Conservation (phyloP, 345 rosid species). For the Luvunga scandens region DNA sequence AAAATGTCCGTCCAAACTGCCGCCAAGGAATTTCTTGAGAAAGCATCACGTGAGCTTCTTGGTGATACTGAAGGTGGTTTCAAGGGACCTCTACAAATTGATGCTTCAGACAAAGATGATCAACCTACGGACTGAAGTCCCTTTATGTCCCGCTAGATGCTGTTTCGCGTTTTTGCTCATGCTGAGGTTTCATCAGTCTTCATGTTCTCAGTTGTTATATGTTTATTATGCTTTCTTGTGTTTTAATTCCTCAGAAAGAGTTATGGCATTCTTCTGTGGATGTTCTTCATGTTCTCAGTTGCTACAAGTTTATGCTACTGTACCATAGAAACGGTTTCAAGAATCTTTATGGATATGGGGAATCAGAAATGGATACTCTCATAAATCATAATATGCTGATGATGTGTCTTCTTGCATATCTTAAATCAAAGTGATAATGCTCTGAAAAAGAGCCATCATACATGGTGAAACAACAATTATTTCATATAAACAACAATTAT, state of each 20-base stretch:
- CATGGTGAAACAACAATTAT: too few relatives aligned
- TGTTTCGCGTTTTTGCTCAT: not conserved
- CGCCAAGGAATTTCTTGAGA: conserved; percentile 85
- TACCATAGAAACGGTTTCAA: not conserved
- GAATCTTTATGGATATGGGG: not conserved
- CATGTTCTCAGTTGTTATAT: not conserved
- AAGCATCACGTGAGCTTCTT: conserved; percentile 81
- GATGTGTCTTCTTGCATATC: not conserved
- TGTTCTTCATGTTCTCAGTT: not conserved
- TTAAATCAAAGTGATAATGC: not conserved
- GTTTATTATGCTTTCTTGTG: not conserved
- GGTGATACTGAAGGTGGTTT: conserved; percentile 53
- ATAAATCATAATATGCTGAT: too few relatives aligned
- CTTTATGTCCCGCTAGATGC: not conserved
- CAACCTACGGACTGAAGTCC: conserved; percentile 17
- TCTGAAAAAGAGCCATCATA: not conserved
- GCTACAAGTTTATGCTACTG: not conserved
- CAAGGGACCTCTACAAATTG: conserved; percentile 63
- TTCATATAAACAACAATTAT: too few relatives aligned
- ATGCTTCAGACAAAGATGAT: conserved; percentile 46
- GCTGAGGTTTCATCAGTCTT: not conserved
- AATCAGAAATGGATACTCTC: too few relatives aligned
- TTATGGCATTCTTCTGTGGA: not conserved
- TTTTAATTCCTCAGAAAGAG: not conserved
- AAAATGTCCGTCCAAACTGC: conserved; percentile 60